Evolutionary conservation across 78 protist species (phyloP).

Genomic region (slime mould (Dictyostelium discoideum)): DNA sequence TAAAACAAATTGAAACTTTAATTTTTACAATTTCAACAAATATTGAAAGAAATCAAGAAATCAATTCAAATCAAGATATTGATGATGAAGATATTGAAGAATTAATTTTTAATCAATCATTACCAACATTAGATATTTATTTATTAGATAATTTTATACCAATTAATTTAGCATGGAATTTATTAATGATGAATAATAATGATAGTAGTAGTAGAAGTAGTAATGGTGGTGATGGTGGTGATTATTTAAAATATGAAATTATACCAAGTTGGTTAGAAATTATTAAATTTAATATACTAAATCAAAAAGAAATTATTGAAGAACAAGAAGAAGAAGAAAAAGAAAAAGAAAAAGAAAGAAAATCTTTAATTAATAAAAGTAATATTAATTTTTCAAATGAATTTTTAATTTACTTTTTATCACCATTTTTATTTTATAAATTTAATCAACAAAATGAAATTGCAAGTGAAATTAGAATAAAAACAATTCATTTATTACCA

Average conservation of each 20-base stretch:
- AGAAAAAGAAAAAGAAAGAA: background rate
- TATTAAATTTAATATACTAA: background rate
- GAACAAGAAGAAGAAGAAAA: background rate
- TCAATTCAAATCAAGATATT: background rate
- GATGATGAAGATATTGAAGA: background rate
- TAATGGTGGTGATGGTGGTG: background rate
- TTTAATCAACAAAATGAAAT: background rate
- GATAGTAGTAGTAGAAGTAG: background rate
- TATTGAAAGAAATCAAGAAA: background rate
- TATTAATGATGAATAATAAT: background rate
- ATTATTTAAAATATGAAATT: background rate
- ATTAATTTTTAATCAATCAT: background rate
- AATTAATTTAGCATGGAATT: slow-evolving; percentile 33
- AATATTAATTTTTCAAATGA: slow-evolving; percentile 18
- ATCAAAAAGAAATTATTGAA: background rate
- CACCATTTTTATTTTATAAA: slow-evolving; percentile 9
- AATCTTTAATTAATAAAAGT: too few relatives aligned
- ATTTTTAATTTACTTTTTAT: slow-evolving; percentile 39
- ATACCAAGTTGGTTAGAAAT: slow-evolving; percentile 1
- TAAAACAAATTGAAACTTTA: background rate
- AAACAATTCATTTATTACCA: slow-evolving; percentile 8
- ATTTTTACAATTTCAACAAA: background rate
- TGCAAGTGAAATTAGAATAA: background rate
- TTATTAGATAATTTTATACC: background rate
- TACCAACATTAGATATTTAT: slow-evolving; percentile 10